Evolutionary conservation across 1,139 yeast genomes (phyloP), one percentile per base, ranked within the genome.

Genomic region (Yamadazyma sp.): DNA sequence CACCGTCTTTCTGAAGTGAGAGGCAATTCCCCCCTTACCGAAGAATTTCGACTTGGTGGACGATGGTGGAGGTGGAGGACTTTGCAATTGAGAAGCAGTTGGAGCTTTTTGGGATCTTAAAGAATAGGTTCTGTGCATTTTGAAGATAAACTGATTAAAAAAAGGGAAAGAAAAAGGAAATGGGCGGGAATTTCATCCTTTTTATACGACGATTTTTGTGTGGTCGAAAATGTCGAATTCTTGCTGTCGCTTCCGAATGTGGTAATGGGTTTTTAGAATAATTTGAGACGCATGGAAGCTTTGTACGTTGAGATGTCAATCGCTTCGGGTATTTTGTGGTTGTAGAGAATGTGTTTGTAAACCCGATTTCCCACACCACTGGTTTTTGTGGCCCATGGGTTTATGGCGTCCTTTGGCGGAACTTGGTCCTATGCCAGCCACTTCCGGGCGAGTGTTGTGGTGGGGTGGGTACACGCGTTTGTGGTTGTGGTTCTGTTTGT

Each of bases 91-190:
- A 52, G 96, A 79, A 45, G 98, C 97, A 45, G 98, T 91, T 46
- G 98, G 98, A 33, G 98, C 98, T 68, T 95, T 87, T 42, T 85
- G 70, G 53, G 89, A 83, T 80, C 98, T 89, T 70, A 92, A 78
- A 30, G 98, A 92, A 69, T 92, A 92, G 38, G 98, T 91, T 84
- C 98, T 87, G 79, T 92, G 98, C 98, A 92, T 92, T 53, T 45
- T 73, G 32, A 15, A 15, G 10, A 16, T 33, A 20, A 10, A 12
- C 12, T 28, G 20, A 28, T 16, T 14, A 8, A 16, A 4, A 20
- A 20, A 6, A 8, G 22, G 5, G 22, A 8, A 20, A 8, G 20
- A 28, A 28, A 28, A 16, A 14, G 4, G 17, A 16, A 28, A 16
- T 16, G 5, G 25, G 25, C 17, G 14, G 33, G 26, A 14, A 18